Evolutionary conservation across 2,329 filamentous ascomycete species (phyloP).

Genomic region (Ascochyta lentis): DNA sequence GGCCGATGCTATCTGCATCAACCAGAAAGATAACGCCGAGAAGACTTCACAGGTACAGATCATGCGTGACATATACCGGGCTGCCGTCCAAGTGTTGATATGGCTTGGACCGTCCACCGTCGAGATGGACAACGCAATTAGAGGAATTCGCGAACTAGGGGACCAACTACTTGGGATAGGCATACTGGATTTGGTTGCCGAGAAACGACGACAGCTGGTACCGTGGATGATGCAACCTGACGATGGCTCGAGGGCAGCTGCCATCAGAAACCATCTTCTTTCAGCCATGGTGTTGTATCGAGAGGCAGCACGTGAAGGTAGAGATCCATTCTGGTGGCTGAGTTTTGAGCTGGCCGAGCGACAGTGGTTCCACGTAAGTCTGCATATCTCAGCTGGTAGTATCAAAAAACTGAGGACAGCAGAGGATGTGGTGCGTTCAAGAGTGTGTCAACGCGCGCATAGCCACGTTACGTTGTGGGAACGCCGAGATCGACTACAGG

Average conservation of each 20-base stretch:
- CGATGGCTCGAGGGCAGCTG: background rate
- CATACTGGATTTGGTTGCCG: background rate
- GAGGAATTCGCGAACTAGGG: slow-evolving; percentile 10
- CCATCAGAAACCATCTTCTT: background rate
- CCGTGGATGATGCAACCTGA: slow-evolving; percentile 3
- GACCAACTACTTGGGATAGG: slow-evolving; percentile 1
- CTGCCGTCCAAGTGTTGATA: slow-evolving; percentile 7
- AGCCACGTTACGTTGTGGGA: slow-evolving; percentile 15
- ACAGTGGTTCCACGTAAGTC: slow-evolving; percentile 15
- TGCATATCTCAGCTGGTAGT: background rate
- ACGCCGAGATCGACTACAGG: slow-evolving; percentile 13
- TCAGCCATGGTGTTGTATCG: background rate
- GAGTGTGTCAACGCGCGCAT: slow-evolving; percentile 15
- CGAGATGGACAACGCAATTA: slow-evolving; percentile 4
- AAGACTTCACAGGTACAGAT: slow-evolving; percentile 17
- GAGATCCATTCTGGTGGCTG: slow-evolving; percentile 17
- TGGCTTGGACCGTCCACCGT: slow-evolving; percentile 16
- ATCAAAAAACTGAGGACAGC: background rate
- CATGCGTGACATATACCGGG: slow-evolving; percentile 17
- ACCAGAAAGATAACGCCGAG: slow-evolving; percentile 4
- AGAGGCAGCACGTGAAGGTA: background rate
- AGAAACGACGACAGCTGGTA: background rate
- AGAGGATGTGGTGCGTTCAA: slow-evolving; percentile 21
- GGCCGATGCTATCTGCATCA: slow-evolving; percentile 15
- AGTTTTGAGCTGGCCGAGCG: slow-evolving; percentile 15